phyloP scores from a whole-genome alignment of 2,329 filamentous ascomycete genomes.

The Beauveria medogensis region DNA sequence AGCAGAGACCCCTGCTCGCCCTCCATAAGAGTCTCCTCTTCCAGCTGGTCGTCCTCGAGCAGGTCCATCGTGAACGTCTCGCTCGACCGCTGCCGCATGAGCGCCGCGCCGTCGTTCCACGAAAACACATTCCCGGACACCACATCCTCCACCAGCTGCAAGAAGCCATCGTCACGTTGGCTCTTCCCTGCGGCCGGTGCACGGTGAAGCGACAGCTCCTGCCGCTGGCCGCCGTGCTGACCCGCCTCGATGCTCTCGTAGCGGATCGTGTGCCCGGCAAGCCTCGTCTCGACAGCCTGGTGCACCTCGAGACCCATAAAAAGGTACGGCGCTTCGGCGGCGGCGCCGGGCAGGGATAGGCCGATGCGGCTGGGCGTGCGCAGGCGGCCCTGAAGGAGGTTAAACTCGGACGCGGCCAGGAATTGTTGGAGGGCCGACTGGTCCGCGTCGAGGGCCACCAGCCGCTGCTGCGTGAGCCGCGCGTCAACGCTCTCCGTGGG shows the following conservation, averaged over 20 bases:
- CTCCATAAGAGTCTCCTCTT: neutral
- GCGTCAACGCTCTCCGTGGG: constrained; percentile 40
- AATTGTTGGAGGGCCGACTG: constrained; percentile 35
- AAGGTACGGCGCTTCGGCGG: constrained; percentile 23
- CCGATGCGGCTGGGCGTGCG: constrained; percentile 27
- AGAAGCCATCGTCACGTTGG: constrained; percentile 15
- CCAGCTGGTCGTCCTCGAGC: constrained; percentile 15
- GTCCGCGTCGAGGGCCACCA: constrained; percentile 31
- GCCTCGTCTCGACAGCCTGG: constrained; percentile 34
- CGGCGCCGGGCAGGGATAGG: constrained; percentile 23
- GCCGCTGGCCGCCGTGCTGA: constrained; percentile 41
- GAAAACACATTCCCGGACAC: constrained; percentile 25
- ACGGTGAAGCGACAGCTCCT: constrained; percentile 39
- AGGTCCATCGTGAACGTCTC: constrained; percentile 22
- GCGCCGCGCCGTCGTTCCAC: constrained; percentile 24
- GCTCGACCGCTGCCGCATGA: constrained; percentile 19
- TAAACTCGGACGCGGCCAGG: constrained; percentile 35
- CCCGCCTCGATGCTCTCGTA: constrained; percentile 47
- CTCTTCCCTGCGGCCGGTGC: neutral
- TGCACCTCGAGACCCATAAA: constrained; percentile 47
- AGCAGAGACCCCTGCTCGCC: neutral
- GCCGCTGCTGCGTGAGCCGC: constrained; percentile 30
- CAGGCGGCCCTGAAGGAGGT: constrained; percentile 33
- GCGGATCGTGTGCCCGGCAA: constrained; percentile 36
- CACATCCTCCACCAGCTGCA: constrained; percentile 22